Evolutionary conservation across 257 asterid species (phyloP), one percentile per base, ranked within the genome.

Genomic region (Euphrasia confusa): DNA sequence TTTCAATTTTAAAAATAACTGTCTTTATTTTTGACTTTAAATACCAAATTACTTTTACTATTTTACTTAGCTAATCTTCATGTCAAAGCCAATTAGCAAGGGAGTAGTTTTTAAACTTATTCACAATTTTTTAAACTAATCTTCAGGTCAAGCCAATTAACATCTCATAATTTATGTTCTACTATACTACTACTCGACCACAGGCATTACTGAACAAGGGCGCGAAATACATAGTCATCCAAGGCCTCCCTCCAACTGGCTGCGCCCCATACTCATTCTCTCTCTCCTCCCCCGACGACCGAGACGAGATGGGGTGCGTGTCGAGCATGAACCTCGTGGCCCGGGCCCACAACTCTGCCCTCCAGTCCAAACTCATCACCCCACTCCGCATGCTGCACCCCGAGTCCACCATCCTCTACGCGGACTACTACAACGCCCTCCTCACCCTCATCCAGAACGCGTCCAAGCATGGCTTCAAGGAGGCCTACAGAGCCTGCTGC

Each of bases 231-330:
- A 56, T 85, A 27, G 73, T 88, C 1, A 94, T 88, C 17, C 83
- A 88, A 72, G 96, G 96, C 2, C 86, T 88, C 1, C 94, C 95
- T 1, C 68, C 86, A 12, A 73, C 84, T 44, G 96, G 96, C 0
- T 88, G 96, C 82, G 49, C 73, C 5, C 71, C 95, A 2, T 72
- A 85, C 2, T 67, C 89, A 60, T 74, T 85, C 77, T 4, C 70
- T 0, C 64, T 88, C 2, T 67, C 92, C 30, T 64, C 87, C 0
- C 71, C 68, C 0, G 68, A 73, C 1, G 89, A 83, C 67, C 60
- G 92, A 47, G 94, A 85, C 64, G 69, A 58, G 0, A 48, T 68
- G 78, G 89, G 92, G 0, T 88, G 96, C 54, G 89, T 80, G 0
- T 80, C 61, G 12, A 74, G 71, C 60, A 18, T 42, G 17, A 80